phyloP scores from a whole-genome alignment of 352 stramenopile species.

The Thraustotheca clavata region DNA sequence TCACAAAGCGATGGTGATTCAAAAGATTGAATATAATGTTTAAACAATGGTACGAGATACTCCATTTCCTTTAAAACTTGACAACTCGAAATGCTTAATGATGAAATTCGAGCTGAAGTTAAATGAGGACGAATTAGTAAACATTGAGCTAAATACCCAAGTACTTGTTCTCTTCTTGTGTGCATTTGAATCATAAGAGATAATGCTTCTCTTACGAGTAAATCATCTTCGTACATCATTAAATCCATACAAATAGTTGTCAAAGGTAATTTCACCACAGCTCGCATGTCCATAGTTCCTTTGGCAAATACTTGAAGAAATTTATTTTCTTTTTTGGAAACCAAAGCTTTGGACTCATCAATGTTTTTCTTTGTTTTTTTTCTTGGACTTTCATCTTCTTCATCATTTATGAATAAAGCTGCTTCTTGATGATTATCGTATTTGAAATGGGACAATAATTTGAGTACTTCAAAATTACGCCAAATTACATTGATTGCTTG shows the following conservation, averaged over 20 bases:
- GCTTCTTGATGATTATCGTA: neutral
- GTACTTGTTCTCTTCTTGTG: constrained; percentile 10
- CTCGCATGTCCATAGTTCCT: constrained; percentile 1
- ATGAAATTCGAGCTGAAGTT: neutral
- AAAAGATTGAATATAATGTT: constrained; percentile 20
- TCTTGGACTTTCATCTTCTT: neutral
- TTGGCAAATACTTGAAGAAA: constrained; percentile 12
- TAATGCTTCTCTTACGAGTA: constrained; percentile 3
- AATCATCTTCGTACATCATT: constrained; percentile 22
- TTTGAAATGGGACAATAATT: constrained; percentile 13
- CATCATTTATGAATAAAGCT: too few relatives aligned
- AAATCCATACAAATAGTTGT: constrained; percentile 19
- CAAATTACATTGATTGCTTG: constrained; percentile 10
- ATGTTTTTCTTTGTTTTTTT: neutral
- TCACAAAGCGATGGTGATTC: constrained; percentile 16
- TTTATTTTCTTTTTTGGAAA: neutral
- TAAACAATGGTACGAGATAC: constrained; percentile 13
- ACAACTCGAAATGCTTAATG: constrained; percentile 2
- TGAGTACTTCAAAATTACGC: constrained; percentile 16
- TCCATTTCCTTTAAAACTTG: constrained; percentile 20
- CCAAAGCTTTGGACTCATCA: neutral
- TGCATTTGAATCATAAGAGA: constrained; percentile 13
- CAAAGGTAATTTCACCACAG: neutral
- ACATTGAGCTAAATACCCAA: constrained; percentile 1
- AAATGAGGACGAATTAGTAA: constrained; percentile 3